A percentile compares a stretch with the other conserved stretches of the same genome.
These are phyloP conservation scores for Schwanniomyces etchellsii DNA, from an alignment of 1,139 yeast genomes.

Conservation along the genomic window DNA sequence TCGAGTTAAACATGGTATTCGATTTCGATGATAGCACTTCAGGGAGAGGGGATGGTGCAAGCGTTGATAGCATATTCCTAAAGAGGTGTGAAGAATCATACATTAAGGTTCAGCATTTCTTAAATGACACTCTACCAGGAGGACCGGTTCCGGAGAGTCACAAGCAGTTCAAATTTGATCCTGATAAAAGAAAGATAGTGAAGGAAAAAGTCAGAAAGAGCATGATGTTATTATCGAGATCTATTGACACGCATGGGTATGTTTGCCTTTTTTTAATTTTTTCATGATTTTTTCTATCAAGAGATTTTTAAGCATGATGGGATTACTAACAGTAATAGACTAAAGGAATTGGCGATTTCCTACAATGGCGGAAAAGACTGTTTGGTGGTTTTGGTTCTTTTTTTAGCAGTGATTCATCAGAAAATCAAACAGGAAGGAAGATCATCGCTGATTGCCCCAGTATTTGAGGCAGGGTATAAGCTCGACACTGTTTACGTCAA, in stretches of 20 bases:
- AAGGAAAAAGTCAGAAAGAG: conserved; percentile 26
- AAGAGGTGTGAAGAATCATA: conserved; percentile 29
- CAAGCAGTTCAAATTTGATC: conserved; percentile 16
- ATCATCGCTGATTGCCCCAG: conserved; percentile 5
- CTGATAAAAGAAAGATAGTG: conserved; percentile 20
- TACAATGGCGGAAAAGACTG: conserved; percentile 94
- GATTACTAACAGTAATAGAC: conserved; percentile 18
- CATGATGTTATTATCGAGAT: conserved; percentile 23
- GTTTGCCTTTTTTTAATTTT: conserved; percentile 9
- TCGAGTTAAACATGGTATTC: neutral
- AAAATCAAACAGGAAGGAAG: conserved; percentile 11
- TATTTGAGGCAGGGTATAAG: conserved; percentile 19
- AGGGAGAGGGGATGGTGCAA: no score
- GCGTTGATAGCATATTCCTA: conserved; percentile 12
- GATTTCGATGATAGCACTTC: no score
- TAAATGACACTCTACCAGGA: conserved; percentile 26
- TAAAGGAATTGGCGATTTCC: conserved; percentile 62
- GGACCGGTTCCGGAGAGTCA: conserved; percentile 16
- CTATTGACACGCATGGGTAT: conserved; percentile 31
- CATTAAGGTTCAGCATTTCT: conserved; percentile 25
- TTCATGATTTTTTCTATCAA: no score
- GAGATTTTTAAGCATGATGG: no score
- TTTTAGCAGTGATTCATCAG: conserved; percentile 53
- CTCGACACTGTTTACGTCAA: conserved; percentile 65
- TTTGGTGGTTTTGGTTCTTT: conserved; percentile 68